Evolutionary conservation across 805 yeast species (phyloP), one percentile per base, ranked within the genome.

Genomic region (Barnettozyma sp.): DNA sequence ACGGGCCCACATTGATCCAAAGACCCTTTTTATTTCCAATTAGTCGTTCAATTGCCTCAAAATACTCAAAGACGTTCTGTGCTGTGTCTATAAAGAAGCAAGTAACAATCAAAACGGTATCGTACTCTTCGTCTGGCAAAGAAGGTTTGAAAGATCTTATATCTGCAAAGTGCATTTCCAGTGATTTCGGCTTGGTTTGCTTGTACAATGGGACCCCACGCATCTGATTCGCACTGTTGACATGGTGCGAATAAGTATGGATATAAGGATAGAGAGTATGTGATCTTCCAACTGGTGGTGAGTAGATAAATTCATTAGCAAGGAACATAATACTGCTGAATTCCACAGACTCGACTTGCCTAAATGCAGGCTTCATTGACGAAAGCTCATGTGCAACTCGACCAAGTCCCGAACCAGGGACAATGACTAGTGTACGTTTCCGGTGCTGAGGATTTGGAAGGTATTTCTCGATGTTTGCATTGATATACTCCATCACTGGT

Each of bases 1-100:
- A 65, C 0, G 98, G 98, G 0, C 98, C 98, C 11, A 78, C 67
- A 54, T 92, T 90, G 43, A 90, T 74, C 97, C 97, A 90, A 27
- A 70, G 65, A 0, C 84, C 79, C 4, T 68, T 68, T 12, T 62
- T 62, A 7, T 62, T 64, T 7, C 50, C 49, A 9, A 66, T 58
- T 23, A 79, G 48, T 9, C 55, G 48, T 38, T 71, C 70, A 24
- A 90, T 76, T 1, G 80, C 59, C 36, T 80, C 81, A 36, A 90
- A 57, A 56, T 88, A 88, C 26, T 76, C 79, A 43, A 90, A 65
- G 33, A 85, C 54, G 50, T 88, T 84, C 49, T 85, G 94, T 0
- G 97, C 97, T 0, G 97, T 90, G 58, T 90, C 97, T 19, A 90
- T 66, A 59, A 90, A 88, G 52, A 82, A 90, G 5, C 80, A 81